These are phyloP conservation scores for Fusarium tuaranense DNA, from an alignment of 2,329 filamentous ascomycete genomes.

Conservation along the genomic window DNA sequence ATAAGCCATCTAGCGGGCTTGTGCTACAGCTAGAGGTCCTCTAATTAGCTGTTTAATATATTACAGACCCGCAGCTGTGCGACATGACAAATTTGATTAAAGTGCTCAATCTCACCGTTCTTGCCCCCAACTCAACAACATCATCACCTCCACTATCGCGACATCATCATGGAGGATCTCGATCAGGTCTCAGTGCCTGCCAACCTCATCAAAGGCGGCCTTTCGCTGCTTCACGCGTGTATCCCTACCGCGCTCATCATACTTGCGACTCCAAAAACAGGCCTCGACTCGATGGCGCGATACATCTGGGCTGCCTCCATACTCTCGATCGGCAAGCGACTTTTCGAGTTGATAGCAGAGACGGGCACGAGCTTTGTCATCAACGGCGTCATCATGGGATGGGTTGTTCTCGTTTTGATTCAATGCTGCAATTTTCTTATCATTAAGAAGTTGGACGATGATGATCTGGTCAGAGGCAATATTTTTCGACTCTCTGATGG, in stretches of 20 bases:
- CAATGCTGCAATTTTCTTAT: background rate
- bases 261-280: constrained; percentile 5
- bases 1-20: background rate
- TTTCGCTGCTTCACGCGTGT: background rate
- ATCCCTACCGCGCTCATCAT: background rate
- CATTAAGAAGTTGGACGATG: background rate
- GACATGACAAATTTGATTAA: background rate
- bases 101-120: background rate
- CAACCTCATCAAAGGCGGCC: background rate
- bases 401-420: background rate
- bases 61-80: background rate
- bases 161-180: background rate
- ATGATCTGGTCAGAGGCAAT: background rate
- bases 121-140: background rate
- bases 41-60: background rate
- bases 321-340: background rate
- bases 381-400: constrained; percentile 1
- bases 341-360: background rate
- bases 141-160: background rate
- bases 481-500: background rate
- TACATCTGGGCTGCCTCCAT: background rate
- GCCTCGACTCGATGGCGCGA: background rate
- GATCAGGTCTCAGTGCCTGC: background rate
- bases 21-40: background rate
- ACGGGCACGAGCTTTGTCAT: constrained; percentile 10